phyloP scores from a whole-genome alignment of 768 basidiomycete species.

The Agrocybe praecox region DNA sequence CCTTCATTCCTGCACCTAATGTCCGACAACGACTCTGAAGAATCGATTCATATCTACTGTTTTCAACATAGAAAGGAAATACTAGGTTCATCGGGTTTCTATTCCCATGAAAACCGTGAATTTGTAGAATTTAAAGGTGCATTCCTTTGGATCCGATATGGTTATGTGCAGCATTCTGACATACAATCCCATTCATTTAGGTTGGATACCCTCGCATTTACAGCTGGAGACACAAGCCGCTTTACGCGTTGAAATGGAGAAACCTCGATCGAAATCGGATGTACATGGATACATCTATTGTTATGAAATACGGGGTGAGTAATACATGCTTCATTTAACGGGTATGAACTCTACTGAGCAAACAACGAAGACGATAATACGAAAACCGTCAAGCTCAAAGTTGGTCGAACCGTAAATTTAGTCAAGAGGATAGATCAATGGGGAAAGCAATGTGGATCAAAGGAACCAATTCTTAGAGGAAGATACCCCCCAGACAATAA shows the following conservation, averaged over 20 bases:
- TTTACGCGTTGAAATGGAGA: constrained; percentile 48
- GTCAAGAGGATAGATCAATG: constrained; percentile 76
- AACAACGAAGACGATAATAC: constrained; percentile 19
- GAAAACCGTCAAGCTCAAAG: constrained; percentile 66
- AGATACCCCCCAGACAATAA: constrained; percentile 65
- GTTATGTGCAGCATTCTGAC: constrained; percentile 2
- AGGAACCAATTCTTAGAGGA: constrained; percentile 72
- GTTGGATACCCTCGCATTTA: constrained; percentile 72
- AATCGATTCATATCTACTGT: constrained; percentile 54
- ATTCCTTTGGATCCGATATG: constrained; percentile 14
- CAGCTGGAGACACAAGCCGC: constrained; percentile 61
- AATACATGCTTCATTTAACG: neutral
- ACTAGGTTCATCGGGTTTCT: constrained; percentile 56
- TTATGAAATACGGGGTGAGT: constrained; percentile 74
- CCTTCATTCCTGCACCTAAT: constrained; percentile 20
- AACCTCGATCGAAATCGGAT: constrained; percentile 54
- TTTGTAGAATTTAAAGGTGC: constrained; percentile 65
- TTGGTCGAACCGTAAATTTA: constrained; percentile 77
- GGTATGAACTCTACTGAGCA: neutral
- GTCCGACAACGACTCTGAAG: constrained; percentile 32
- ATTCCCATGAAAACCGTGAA: constrained; percentile 43
- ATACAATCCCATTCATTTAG: constrained; percentile 33
- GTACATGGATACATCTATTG: constrained; percentile 79
- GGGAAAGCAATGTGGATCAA: constrained; percentile 80
- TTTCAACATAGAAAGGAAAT: constrained; percentile 64